Evolutionary conservation across 176 grass and related monocot genomes (phyloP), one percentile per base, ranked within the genome.

Genomic region (Oryza australiensis): DNA sequence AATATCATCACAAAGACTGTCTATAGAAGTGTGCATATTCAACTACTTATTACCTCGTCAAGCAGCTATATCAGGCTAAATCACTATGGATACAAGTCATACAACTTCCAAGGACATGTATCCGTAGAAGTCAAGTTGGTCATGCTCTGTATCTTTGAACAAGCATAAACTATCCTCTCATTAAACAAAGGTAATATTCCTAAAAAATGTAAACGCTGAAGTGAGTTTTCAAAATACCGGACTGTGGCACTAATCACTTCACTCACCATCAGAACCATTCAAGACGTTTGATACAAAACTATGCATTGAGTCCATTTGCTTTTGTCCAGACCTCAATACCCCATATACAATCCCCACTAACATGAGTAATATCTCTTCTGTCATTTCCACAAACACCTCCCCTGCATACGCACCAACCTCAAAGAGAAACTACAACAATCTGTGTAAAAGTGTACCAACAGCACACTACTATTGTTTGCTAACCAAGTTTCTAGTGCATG

Each of bases 381-480:
- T 30, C 77, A 69, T 68, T 80, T 57, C 12, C 43, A 68, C 64
- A 69, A 55, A 69, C 64, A 55, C 12, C 43, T 68, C 13, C 12
- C 7, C 18, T 24, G 20, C 64, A 53, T 68, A 11, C 3, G 2
- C 40, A 34, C 3, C 7, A 51, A 16, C 40, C n/a, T n/a, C n/a
- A n/a, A n/a, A n/a, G n/a, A n/a, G n/a, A n/a, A n/a, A n/a, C n/a
- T n/a, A n/a, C n/a, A n/a, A n/a, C n/a, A n/a, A n/a, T n/a, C n/a
- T n/a, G n/a, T n/a, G n/a, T n/a, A n/a, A n/a, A n/a, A n/a, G n/a
- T n/a, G n/a, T n/a, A n/a, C n/a, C n/a, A n/a, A n/a, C n/a, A n/a
- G n/a, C n/a, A n/a, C n/a, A n/a, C n/a, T n/a, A n/a, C n/a, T n/a
- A n/a, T n/a, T n/a, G n/a, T n/a, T n/a, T n/a, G n/a, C n/a, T n/a